Evolutionary conservation across 2,329 filamentous ascomycete species (phyloP).

Genomic region (Fusarium nurragi): DNA sequence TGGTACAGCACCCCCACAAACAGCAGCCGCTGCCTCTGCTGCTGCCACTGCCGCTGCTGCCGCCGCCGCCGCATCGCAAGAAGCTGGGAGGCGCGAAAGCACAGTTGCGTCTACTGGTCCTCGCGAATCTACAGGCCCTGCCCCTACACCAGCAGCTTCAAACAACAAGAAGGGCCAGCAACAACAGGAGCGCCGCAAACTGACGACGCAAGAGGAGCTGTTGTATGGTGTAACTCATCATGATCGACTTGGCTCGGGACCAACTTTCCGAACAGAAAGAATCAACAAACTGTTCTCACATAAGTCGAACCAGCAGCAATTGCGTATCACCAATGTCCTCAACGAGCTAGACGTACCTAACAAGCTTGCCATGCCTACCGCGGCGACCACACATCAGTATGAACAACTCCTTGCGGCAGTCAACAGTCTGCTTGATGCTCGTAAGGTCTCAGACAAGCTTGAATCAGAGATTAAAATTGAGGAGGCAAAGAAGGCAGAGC

Average conservation of each 20-base stretch:
- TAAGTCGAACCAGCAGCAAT: conserved; percentile 79
- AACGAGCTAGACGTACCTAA: conserved; percentile 76
- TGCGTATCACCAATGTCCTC: conserved; percentile 77
- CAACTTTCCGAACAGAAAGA: conserved; percentile 88
- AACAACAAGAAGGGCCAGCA: conserved; percentile 61
- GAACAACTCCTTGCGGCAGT: conserved; percentile 76
- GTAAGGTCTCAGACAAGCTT: conserved; percentile 80
- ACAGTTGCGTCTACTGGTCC: conserved; percentile 58
- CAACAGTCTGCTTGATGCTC: conserved; percentile 73
- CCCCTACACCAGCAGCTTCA: conserved; percentile 49
- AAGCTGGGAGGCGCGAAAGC: conserved; percentile 61
- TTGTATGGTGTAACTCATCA: conserved; percentile 87
- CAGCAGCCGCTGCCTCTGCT: conserved; percentile 27
- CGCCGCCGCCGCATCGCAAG: conserved; percentile 50
- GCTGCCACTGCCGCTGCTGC: conserved; percentile 33
- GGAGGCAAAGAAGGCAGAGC: conserved; percentile 65
- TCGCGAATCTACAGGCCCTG: conserved; percentile 49
- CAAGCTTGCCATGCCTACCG: conserved; percentile 78
- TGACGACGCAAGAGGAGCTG: conserved; percentile 78
- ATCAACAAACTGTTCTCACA: conserved; percentile 81
- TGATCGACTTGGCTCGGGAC: conserved; percentile 85
- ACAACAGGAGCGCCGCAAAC: conserved; percentile 69
- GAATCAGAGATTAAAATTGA: conserved; percentile 74
- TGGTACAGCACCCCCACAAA: conserved; percentile 50
- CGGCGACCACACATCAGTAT: conserved; percentile 74